Percentiles rank a stretch among this genome's conserved stretches.
Evolutionary conservation across 371 early-diverging fungal species (phyloP).

Genomic region (Lichtheimia ramosa): DNA sequence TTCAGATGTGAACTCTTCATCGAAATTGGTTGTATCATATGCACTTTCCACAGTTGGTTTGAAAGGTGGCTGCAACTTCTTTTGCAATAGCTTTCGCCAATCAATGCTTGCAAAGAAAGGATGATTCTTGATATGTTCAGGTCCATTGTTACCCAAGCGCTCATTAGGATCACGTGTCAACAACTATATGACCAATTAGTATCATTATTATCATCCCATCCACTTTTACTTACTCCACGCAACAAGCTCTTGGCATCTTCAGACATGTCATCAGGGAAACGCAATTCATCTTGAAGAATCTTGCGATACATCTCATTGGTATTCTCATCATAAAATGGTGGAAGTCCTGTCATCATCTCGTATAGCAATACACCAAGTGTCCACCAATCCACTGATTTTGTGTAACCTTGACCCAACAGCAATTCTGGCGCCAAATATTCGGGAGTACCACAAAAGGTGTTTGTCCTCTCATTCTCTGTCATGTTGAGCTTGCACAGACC

Average conservation of each 20-base stretch:
- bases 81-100: conserved; percentile 82
- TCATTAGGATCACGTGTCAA: conserved; percentile 82
- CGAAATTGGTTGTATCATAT: conserved; percentile 83
- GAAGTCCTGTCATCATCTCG: conserved; percentile 94
- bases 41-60: conserved; percentile 84
- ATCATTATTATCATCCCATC: not conserved
- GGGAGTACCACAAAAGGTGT: conserved; percentile 99
- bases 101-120: conserved; percentile 93
- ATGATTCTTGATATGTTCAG: conserved; percentile 88
- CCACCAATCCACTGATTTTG: conserved; percentile 98
- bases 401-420: conserved; percentile 90
- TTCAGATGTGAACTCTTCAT: conserved; percentile 82
- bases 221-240: conserved; percentile 53
- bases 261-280: conserved; percentile 84
- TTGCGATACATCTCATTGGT: conserved; percentile 95
- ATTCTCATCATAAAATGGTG: conserved; percentile 96
- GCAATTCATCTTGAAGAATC: conserved; percentile 82
- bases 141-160: conserved; percentile 84
- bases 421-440: conserved; percentile 99
- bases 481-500: conserved; percentile 96
- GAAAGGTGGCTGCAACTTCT: conserved; percentile 92
- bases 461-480: conserved; percentile 90
- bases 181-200: conserved; percentile 31
- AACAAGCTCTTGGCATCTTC: conserved; percentile 74
- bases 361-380: conserved; percentile 93